These are phyloP conservation scores for Parastagonospora avenae DNA, from an alignment of 2,329 filamentous ascomycete species.

Conservation along the genomic window DNA sequence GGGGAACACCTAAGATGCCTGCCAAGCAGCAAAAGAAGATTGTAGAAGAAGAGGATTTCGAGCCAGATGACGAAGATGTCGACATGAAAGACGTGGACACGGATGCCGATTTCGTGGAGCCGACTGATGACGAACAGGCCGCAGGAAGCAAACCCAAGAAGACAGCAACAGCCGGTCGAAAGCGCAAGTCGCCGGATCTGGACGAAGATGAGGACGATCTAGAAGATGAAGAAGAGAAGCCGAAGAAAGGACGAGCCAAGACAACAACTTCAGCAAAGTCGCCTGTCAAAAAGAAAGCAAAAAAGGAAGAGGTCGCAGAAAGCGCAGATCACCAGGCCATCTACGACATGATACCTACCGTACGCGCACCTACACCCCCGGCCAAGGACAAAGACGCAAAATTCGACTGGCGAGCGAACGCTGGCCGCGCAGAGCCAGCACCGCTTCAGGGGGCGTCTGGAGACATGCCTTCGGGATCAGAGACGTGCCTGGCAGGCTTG, in stretches of 20 bases:
- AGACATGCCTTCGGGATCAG: conserved; percentile 80
- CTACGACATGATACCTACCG: conserved; percentile 81
- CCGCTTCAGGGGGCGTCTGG: conserved; percentile 63
- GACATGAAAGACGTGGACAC: conserved; percentile 59
- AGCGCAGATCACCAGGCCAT: conserved; percentile 79
- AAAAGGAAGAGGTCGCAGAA: conserved; percentile 71
- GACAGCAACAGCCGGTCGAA: conserved; percentile 46
- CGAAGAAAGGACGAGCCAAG: conserved; percentile 60
- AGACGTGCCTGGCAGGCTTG: conserved; percentile 87
- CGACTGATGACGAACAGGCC: conserved; percentile 51
- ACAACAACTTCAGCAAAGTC: conserved; percentile 52
- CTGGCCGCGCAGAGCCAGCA: conserved; percentile 66
- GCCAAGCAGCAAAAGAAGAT: conserved; percentile 55
- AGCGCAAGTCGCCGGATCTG: conserved; percentile 63
- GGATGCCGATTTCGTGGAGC: conserved; percentile 53
- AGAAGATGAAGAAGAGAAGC: conserved; percentile 56
- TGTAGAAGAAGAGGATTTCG: conserved; percentile 49
- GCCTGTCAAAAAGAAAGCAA: conserved; percentile 62
- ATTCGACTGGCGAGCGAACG: conserved; percentile 73
- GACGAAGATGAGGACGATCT: conserved; percentile 61
- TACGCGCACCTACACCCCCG: conserved; percentile 84
- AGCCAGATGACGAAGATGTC: conserved; percentile 53
- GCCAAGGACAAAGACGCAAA: conserved; percentile 70
- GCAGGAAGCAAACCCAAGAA: conserved; percentile 48
- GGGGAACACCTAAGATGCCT: conserved; percentile 43